These are phyloP conservation scores for Furcasterigmium sp. DNA, from an alignment of 2,329 filamentous ascomycete genomes.

Conservation along the genomic window DNA sequence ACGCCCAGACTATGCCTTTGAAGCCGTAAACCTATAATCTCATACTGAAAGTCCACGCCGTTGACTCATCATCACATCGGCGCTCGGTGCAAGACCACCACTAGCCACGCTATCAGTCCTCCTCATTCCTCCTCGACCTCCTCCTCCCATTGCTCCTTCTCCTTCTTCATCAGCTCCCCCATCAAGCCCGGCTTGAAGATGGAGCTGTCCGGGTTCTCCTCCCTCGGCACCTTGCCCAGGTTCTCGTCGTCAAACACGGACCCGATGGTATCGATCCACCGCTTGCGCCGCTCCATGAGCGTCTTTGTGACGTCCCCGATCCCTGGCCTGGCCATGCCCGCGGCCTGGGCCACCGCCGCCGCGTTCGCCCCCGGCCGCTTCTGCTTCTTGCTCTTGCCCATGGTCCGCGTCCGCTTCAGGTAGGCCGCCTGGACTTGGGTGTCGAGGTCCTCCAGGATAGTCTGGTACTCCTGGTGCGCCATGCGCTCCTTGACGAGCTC, in stretches of 20 bases:
- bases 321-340: slow-evolving; percentile 64
- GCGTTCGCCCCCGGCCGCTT: slow-evolving; percentile 72
- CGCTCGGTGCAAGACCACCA: too few relatives aligned
- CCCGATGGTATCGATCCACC: slow-evolving; percentile 89
- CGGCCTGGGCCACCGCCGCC: slow-evolving; percentile 53
- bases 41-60: too few relatives aligned
- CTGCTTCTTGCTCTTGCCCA: slow-evolving; percentile 91
- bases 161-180: slow-evolving; percentile 66
- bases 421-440: slow-evolving; percentile 92
- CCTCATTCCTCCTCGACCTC: slow-evolving; percentile 62
- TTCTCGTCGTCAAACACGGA: slow-evolving; percentile 84
- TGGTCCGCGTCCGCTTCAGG: slow-evolving; percentile 87
- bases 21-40: too few relatives aligned
- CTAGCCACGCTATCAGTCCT: background rate
- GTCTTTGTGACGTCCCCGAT: slow-evolving; percentile 90
- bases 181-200: slow-evolving; percentile 74
- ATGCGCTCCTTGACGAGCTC: slow-evolving; percentile 89
- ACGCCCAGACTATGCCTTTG: too few relatives aligned
- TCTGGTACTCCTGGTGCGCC: slow-evolving; percentile 94
- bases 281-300: slow-evolving; percentile 82
- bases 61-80: background rate
- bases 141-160: slow-evolving; percentile 77
- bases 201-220: slow-evolving; percentile 55
- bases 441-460: slow-evolving; percentile 94
- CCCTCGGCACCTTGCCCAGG: slow-evolving; percentile 64